Conservation (phyloP, 2,329 filamentous ascomycete species). For the Apiospora saccharicola region DNA sequence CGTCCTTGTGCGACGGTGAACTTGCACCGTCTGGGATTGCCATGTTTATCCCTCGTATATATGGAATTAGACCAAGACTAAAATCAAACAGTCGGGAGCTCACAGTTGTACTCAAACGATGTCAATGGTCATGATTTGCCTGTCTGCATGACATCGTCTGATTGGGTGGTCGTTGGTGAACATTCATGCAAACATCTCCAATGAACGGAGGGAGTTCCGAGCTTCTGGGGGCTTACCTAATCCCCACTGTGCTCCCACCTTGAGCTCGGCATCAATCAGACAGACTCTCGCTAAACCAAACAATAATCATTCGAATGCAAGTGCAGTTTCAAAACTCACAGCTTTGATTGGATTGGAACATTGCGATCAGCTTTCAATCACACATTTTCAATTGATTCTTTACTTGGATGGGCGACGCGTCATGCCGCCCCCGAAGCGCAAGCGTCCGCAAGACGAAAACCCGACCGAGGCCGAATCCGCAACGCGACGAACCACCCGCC, state of each 20-base stretch:
- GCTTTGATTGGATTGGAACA: background rate
- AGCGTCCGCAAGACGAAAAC: slow-evolving; percentile 37
- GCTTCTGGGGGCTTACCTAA: background rate
- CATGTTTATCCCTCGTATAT: background rate
- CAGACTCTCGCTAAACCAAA: background rate
- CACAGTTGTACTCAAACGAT: too few species aligned
- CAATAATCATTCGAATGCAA: background rate
- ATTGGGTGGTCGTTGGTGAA: background rate
- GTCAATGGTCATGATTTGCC: background rate
- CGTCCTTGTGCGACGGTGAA: slow-evolving; percentile 31
- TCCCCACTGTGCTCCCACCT: background rate
- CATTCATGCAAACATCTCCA: background rate
- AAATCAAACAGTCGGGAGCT: background rate
- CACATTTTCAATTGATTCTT: too few species aligned
- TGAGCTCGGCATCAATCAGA: background rate
- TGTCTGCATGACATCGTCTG: background rate
- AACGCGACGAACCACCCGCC: slow-evolving; percentile 40
- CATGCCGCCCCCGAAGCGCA: slow-evolving; percentile 44
- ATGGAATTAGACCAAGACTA: background rate
- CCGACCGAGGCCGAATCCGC: slow-evolving; percentile 28
- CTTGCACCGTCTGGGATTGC: background rate
- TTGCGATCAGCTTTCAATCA: background rate
- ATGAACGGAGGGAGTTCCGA: background rate
- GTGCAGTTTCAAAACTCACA: background rate
- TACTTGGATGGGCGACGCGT: background rate